These are phyloP conservation scores for Pisolithus marmoratus DNA, from an alignment of 768 basidiomycete genomes.

Conservation along the genomic window DNA sequence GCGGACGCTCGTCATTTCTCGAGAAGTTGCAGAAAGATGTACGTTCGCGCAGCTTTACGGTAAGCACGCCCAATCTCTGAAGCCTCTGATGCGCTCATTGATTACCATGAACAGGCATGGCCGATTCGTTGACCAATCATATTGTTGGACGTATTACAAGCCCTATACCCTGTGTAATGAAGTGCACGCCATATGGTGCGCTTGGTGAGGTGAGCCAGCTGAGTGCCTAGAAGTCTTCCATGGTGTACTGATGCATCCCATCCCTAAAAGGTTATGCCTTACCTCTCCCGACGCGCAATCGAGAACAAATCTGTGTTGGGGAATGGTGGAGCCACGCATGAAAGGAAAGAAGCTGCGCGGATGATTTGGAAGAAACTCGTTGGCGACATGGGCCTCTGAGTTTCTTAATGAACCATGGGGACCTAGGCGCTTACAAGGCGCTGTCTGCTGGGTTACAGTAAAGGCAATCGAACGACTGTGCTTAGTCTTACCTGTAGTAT, in stretches of 20 bases:
- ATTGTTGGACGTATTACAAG: conserved; percentile 50
- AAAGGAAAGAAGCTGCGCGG: conserved; percentile 25
- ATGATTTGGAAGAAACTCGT: conserved; percentile 29
- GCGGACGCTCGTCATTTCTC: conserved; percentile 35
- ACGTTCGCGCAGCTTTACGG: conserved; percentile 82
- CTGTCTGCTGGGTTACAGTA: no score
- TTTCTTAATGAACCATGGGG: no score
- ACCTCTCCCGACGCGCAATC: no score
- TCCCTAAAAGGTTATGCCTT: no score
- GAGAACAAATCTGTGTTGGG: conserved; percentile 88
- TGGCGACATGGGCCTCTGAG: conserved; percentile 7
- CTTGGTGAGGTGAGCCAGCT: no score
- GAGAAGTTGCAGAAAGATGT: conserved; percentile 59
- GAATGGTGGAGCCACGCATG: conserved; percentile 54
- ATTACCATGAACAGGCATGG: conserved; percentile 58
- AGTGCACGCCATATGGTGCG: conserved; percentile 78
- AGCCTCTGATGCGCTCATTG: not conserved
- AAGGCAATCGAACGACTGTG: no score
- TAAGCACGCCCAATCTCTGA: conserved; percentile 25
- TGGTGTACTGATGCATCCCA: no score
- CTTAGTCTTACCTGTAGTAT: no score
- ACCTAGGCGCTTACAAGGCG: not conserved
- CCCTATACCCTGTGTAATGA: conserved; percentile 68
- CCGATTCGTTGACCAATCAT: conserved; percentile 71
- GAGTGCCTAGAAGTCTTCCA: no score